phyloP scores from a whole-genome alignment of 768 basidiomycete species.

The Suillus luteus region DNA sequence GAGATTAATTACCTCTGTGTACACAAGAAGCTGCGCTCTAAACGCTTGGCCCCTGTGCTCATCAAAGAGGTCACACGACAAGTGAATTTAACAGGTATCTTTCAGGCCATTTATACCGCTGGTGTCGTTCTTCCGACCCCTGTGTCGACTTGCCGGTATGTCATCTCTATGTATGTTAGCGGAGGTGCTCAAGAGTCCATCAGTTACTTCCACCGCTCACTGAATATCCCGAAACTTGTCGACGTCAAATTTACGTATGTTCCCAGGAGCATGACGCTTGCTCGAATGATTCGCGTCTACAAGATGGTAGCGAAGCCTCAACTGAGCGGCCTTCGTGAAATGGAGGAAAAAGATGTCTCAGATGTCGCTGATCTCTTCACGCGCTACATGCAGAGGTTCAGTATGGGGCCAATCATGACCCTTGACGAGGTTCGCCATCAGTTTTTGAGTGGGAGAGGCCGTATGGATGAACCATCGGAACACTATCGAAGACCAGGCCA shows the following conservation, averaged over 20 bases:
- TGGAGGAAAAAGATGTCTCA: slow-evolving; percentile 77
- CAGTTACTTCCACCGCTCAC: slow-evolving; percentile 89
- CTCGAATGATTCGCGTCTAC: slow-evolving; percentile 82
- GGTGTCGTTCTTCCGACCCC: slow-evolving; percentile 95
- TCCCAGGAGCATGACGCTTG: slow-evolving; percentile 84
- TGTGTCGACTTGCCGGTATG: slow-evolving; percentile 78
- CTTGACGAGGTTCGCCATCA: slow-evolving; percentile 84
- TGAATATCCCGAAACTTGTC: slow-evolving; percentile 91
- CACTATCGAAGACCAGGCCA: slow-evolving; percentile 63
- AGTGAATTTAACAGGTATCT: slow-evolving; percentile 84
- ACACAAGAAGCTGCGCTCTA: slow-evolving; percentile 95
- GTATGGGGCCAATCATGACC: slow-evolving; percentile 73
- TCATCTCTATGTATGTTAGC: slow-evolving; percentile 1
- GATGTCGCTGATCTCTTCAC: slow-evolving; percentile 70
- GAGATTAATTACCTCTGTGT: slow-evolving; percentile 99
- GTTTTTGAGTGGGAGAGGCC: slow-evolving; percentile 81
- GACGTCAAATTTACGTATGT: slow-evolving; percentile 89
- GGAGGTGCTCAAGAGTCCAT: slow-evolving; percentile 13
- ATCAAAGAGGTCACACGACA: slow-evolving; percentile 98
- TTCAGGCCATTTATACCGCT: slow-evolving; percentile 97
- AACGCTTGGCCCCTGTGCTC: slow-evolving; percentile 91
- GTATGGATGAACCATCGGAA: slow-evolving; percentile 40
- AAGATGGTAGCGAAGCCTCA: slow-evolving; percentile 57
- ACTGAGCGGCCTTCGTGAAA: slow-evolving; percentile 78
- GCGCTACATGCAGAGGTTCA: slow-evolving; percentile 84